Conservation (phyloP, 1,284 basidiomycete genomes). For the Trametes versicolor region DNA sequence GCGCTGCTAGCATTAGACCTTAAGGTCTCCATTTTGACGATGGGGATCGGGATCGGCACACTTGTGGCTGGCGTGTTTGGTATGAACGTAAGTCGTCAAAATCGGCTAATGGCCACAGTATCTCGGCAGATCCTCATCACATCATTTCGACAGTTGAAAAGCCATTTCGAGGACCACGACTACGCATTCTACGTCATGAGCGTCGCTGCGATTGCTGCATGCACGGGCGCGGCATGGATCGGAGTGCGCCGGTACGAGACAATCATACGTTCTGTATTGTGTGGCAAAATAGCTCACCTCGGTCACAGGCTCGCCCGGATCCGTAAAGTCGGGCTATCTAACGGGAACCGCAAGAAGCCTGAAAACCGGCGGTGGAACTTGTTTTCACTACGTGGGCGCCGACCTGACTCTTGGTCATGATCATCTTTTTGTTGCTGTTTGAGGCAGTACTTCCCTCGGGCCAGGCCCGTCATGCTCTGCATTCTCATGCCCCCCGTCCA, state of each 20-base stretch:
- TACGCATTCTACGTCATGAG: conserved; percentile 76
- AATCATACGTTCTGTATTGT: conserved; percentile 9
- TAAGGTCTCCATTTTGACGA: conserved; percentile 93
- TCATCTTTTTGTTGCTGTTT: neutral
- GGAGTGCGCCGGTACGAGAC: conserved; percentile 67
- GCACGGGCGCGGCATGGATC: conserved; percentile 63
- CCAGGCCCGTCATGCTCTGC: conserved; percentile 7
- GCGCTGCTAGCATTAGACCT: conserved; percentile 92
- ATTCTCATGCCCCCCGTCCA: conserved; percentile 9
- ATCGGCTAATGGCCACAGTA: conserved; percentile 16
- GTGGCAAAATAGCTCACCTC: conserved; percentile 11
- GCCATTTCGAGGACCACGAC: conserved; percentile 72
- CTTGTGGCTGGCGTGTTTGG: conserved; percentile 93
- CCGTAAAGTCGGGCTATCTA: conserved; percentile 47
- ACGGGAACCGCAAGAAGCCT: conserved; percentile 32
- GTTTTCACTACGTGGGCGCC: conserved; percentile 35
- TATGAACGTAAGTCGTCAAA: conserved; percentile 83
- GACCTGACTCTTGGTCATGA: conserved; percentile 35
- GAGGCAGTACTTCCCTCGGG: neutral
- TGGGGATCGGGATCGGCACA: conserved; percentile 94
- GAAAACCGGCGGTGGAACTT: conserved; percentile 33
- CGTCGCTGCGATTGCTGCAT: conserved; percentile 60
- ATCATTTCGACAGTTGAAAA: conserved; percentile 62
- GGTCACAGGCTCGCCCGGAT: conserved; percentile 54
- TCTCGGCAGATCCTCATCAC: conserved; percentile 29